A percentile compares a stretch with the other conserved stretches of the same genome.
These are phyloP conservation scores for Neophaeococcomyces mojaviensis DNA, from an alignment of 2,329 filamentous ascomycete species.

Conservation along the genomic window DNA sequence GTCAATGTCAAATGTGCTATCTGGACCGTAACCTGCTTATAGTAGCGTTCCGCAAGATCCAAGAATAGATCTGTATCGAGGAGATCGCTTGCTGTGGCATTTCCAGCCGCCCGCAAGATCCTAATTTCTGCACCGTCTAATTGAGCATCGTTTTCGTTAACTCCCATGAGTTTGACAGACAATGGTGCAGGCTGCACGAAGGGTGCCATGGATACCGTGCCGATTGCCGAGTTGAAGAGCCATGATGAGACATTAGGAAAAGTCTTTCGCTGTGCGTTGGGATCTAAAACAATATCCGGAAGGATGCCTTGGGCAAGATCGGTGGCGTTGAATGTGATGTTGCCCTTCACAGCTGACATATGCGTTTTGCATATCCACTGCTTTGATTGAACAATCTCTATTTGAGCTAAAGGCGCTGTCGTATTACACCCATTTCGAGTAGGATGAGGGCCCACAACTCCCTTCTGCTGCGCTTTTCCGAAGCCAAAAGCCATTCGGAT, in stretches of 20 bases:
- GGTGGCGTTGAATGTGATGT: constrained; percentile 1
- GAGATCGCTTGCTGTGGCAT: no score
- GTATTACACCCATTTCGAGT: neutral
- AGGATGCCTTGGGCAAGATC: neutral
- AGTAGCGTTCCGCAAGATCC: neutral
- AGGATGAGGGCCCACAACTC: neutral
- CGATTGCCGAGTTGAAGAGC: neutral
- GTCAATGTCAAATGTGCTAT: neutral
- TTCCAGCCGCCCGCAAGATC: no score
- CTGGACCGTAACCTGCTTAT: neutral
- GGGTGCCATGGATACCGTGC: no score
- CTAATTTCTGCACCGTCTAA: no score
- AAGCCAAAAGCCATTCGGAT: neutral
- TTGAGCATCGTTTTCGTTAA: no score
- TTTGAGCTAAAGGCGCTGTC: neutral
- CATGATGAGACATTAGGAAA: neutral
- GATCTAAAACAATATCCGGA: neutral
- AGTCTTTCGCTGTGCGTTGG: neutral
- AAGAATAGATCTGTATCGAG: neutral
- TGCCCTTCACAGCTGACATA: neutral
- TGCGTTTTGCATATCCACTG: neutral
- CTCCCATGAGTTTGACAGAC: no score
- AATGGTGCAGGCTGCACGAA: no score
- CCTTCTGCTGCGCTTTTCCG: neutral
- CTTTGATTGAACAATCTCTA: neutral